These are phyloP conservation scores for Entonaema liquescens DNA, from an alignment of 495 filamentous ascomycete species.

Conservation along the genomic window DNA sequence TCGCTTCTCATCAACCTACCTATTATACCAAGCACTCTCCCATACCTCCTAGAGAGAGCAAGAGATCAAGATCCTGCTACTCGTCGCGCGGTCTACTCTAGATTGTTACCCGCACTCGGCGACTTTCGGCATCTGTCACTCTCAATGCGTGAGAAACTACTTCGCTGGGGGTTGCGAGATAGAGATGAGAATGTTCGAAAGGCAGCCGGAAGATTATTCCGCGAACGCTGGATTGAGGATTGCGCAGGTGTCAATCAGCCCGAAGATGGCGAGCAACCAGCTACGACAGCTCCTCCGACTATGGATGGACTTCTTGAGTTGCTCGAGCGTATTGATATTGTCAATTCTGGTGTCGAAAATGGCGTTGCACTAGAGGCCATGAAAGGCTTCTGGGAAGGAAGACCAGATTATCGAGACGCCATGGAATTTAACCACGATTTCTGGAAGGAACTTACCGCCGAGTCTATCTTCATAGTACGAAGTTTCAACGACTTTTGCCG, in stretches of 20 bases:
- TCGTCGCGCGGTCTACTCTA: constrained; percentile 84
- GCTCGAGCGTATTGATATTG: constrained; percentile 90
- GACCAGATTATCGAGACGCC: constrained; percentile 86
- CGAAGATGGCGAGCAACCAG: constrained; percentile 56
- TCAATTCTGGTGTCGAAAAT: constrained; percentile 87
- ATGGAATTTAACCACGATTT: constrained; percentile 84
- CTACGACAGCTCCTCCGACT: constrained; percentile 67
- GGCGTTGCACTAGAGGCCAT: constrained; percentile 93
- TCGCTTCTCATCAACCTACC: constrained; percentile 89
- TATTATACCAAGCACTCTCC: constrained; percentile 80
- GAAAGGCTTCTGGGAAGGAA: constrained; percentile 93
- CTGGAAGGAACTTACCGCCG: constrained; percentile 86
- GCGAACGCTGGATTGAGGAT: constrained; percentile 95
- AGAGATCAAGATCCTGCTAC: constrained; percentile 87
- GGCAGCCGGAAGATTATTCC: constrained; percentile 88
- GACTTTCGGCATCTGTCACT: constrained; percentile 96
- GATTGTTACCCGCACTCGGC: constrained; percentile 85
- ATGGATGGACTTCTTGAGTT: constrained; percentile 85
- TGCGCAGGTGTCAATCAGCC: constrained; percentile 72
- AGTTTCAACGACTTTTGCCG: constrained; percentile 95
- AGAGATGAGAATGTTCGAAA: constrained; percentile 94
- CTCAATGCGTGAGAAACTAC: constrained; percentile 94
- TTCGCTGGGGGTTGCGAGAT: constrained; percentile 94
- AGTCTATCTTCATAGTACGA: constrained; percentile 85
- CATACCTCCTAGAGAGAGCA: constrained; percentile 89